Evolutionary conservation across 2,329 filamentous ascomycete species (phyloP), one percentile per base, ranked within the genome.

Genomic region (Colletotrichum lini): DNA sequence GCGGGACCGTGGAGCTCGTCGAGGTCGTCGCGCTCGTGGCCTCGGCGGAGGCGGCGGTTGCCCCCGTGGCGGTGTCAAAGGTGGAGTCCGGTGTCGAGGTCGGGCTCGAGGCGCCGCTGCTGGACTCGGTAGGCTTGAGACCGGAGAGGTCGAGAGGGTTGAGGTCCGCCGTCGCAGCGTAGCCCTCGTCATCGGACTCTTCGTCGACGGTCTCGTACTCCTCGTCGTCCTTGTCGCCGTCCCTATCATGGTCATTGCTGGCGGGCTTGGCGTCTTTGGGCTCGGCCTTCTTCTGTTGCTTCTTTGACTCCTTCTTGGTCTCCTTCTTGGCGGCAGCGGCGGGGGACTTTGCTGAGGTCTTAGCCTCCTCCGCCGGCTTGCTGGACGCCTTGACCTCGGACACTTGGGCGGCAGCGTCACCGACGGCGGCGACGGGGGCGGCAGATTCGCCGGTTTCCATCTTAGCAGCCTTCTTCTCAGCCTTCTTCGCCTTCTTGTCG

Each of bases 11-110:
- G 26, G 92, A 94, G 65, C 92, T 93, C 65, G 91, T 88, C 21
- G 93, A 94, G 40, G 93, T 94, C 57, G 87, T 89, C 72, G 85
- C 84, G 80, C 89, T 90, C 58, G 87, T 82, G n/a, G 84, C 78
- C 72, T 89, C 87, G 70, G 77, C 80, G 7, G 80, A 79, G 30
- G 79, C 77, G 63, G 83, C 82, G 72, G 73, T 79, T 72, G 82
- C 80, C 73, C 86, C 81, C 21, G 79, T 76, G 50, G 83, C 81
- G 66, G 84, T 84, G 78, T 94, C 92, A 75, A 91, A 91, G 3
- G 86, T 84, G 30, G 90, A 93, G 56, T 84, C 82, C n/a, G 85
- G 84, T 16, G 79, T 78, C 12, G 80, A 79, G 30, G 79, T 82
- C 21, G 85, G 84, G 16, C 80, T 78, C 7, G 80, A 80, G 40